A percentile compares a stretch with the other conserved stretches of the same genome.
Evolutionary conservation across 2,329 filamentous ascomycete genomes (phyloP).

Genomic region (Dothideomycetes sp.): DNA sequence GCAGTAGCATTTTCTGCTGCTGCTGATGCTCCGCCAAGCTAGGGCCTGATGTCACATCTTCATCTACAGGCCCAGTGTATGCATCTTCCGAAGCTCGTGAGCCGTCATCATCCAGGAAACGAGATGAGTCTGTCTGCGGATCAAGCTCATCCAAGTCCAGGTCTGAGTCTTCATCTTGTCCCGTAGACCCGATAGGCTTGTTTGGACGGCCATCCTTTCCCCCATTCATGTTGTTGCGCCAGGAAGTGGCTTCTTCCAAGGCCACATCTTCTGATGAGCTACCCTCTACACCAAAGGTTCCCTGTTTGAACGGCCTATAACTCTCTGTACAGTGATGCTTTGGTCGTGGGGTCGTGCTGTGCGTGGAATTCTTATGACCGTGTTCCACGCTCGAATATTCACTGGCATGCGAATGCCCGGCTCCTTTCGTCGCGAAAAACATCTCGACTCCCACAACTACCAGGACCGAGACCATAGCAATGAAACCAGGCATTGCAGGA

Average conservation of each 20-base stretch:
- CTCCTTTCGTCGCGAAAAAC: conserved; percentile 65
- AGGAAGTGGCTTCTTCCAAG: conserved; percentile 4
- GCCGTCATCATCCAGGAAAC: not conserved
- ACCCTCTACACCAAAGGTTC: conserved; percentile 11
- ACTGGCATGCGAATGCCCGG: conserved; percentile 45
- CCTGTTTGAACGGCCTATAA: conserved; percentile 17
- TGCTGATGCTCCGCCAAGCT: conserved; percentile 16
- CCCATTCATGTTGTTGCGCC: conserved; percentile 1
- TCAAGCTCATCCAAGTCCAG: conserved; percentile 24
- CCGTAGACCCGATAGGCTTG: conserved; percentile 20
- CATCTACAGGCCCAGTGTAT: not conserved
- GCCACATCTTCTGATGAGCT: conserved; percentile 1
- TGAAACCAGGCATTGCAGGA: conserved; percentile 65
- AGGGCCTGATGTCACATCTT: conserved; percentile 1
- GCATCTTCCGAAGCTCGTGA: not conserved
- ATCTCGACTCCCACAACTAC: conserved; percentile 80
- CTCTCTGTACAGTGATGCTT: conserved; percentile 11
- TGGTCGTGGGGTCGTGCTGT: conserved; percentile 5
- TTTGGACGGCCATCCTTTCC: too few relatives aligned
- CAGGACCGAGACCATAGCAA: conserved; percentile 74
- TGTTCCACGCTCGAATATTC: conserved; percentile 33
- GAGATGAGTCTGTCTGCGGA: conserved; percentile 10
- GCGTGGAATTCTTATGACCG: not conserved
- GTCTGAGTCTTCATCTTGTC: conserved; percentile 13
- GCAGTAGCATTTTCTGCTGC: conserved; percentile 55